Conservation (phyloP, 129 eudicot genomes). For the Flaveria ramosissima region DNA sequence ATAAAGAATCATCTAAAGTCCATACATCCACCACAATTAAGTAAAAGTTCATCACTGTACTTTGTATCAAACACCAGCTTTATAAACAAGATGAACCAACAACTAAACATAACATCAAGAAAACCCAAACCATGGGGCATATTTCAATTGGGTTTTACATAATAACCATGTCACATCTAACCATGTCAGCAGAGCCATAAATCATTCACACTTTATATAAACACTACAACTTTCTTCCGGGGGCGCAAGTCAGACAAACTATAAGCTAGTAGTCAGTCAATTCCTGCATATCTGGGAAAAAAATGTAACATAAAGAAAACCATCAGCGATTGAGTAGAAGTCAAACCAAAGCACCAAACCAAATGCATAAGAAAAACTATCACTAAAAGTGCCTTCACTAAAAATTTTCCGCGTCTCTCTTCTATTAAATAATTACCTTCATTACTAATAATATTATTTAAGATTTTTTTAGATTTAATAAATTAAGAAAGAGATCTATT, state of each 20-base stretch:
- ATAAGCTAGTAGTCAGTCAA: conserved; percentile 29
- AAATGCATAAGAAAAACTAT: too few species aligned
- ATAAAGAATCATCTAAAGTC: too few species aligned
- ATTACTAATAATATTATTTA: too few species aligned
- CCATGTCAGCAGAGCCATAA: conserved; percentile 41
- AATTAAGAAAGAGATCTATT: too few species aligned
- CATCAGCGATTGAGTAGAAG: not conserved
- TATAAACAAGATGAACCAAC: not conserved
- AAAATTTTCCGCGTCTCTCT: too few species aligned
- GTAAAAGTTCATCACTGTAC: too few species aligned
- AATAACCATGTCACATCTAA: conserved; percentile 34
- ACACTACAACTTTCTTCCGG: conserved; percentile 31
- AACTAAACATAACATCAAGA: conserved; percentile 31
- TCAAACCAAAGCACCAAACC: not conserved
- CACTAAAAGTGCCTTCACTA: too few species aligned
- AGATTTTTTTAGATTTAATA: too few species aligned
- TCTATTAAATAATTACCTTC: too few species aligned
- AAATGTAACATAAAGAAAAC: conserved; percentile 13
- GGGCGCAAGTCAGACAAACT: conserved; percentile 30
- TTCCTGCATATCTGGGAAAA: conserved; percentile 44
- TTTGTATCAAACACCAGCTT: too few species aligned
- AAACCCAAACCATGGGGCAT: conserved; percentile 35
- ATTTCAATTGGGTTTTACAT: conserved; percentile 27
- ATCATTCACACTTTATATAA: conserved; percentile 18
- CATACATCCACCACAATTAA: too few species aligned